Conservation (phyloP, 2,329 filamentous ascomycete species). For the Tolypocladium pustulatum region DNA sequence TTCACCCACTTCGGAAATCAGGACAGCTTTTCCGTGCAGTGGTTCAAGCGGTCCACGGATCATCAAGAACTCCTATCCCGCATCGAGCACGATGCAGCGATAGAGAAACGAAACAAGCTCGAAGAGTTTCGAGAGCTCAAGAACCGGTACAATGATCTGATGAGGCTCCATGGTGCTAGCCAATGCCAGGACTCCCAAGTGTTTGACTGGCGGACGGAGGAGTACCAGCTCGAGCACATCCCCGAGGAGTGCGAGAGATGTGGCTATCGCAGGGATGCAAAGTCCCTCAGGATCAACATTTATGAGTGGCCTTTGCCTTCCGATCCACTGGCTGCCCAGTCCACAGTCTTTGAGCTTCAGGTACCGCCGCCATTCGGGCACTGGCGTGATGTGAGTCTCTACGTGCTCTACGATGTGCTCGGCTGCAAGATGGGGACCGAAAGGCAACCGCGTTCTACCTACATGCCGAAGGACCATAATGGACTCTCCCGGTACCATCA, state of each 20-base stretch:
- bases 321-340: constrained; percentile 21
- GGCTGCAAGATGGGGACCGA: not conserved
- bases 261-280: constrained; percentile 15
- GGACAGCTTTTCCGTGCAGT: constrained; percentile 9
- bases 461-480: constrained; percentile 5
- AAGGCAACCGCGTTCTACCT: not conserved
- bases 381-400: constrained; percentile 39
- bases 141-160: constrained; percentile 4
- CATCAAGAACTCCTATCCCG: constrained; percentile 23
- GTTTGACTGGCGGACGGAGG: not conserved
- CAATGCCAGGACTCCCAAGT: constrained; percentile 3
- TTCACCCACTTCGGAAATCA: constrained; percentile 9
- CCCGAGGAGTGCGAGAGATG: constrained; percentile 28
- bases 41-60: constrained; percentile 5
- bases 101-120: not conserved
- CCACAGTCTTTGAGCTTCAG: constrained; percentile 42
- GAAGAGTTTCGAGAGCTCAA: constrained; percentile 6
- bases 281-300: constrained; percentile 29
- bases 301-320: constrained; percentile 48
- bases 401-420: constrained; percentile 29
- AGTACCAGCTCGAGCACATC: constrained; percentile 2
- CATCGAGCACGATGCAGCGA: constrained; percentile 29
- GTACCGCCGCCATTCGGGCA: constrained; percentile 26
- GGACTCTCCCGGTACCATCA: constrained; percentile 1
- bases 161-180: constrained; percentile 1